Evolutionary conservation across 2,329 filamentous ascomycete genomes (phyloP).

Genomic region (Salinomyces thailandicus): DNA sequence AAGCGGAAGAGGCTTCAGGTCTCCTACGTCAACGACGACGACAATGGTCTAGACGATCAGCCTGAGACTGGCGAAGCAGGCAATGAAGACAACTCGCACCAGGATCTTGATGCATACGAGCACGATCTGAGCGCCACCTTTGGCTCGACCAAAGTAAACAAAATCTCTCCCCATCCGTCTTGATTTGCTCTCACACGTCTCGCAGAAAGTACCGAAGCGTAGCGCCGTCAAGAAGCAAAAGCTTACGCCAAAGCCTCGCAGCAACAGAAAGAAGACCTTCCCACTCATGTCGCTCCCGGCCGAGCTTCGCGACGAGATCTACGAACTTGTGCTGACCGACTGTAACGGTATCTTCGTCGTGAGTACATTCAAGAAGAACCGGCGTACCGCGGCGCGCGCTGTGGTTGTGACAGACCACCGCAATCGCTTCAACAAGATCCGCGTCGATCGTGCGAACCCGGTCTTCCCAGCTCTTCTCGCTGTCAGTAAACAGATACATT

Average conservation of each 20-base stretch:
- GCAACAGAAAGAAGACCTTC: slow-evolving; percentile 13
- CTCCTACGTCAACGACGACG: slow-evolving; percentile 16
- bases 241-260: neutral
- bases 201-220: slow-evolving; percentile 2
- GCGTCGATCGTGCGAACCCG: no score
- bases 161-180: neutral
- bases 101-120: slow-evolving; percentile 4
- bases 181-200: neutral
- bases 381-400: slow-evolving; percentile 15
- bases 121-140: slow-evolving; percentile 4
- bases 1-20: slow-evolving; percentile 22
- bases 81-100: neutral
- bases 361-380: slow-evolving; percentile 12
- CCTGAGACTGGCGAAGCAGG: slow-evolving; percentile 1
- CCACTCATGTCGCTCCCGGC: slow-evolving; percentile 17
- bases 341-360: slow-evolving; percentile 11
- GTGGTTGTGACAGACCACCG: no score
- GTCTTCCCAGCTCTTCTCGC: slow-evolving; percentile 18
- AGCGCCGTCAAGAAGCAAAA: slow-evolving; percentile 5
- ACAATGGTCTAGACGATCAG: slow-evolving; percentile 11
- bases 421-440: no score
- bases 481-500: slow-evolving; percentile 20
- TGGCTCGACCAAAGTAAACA: slow-evolving; percentile 11
- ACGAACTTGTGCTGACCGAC: slow-evolving; percentile 20
- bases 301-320: slow-evolving; percentile 22